Percentiles rank a stretch among this genome's conserved stretches.
Evolutionary conservation across 768 basidiomycete species (phyloP).

Genomic region (Kwoniella bestiolae): DNA sequence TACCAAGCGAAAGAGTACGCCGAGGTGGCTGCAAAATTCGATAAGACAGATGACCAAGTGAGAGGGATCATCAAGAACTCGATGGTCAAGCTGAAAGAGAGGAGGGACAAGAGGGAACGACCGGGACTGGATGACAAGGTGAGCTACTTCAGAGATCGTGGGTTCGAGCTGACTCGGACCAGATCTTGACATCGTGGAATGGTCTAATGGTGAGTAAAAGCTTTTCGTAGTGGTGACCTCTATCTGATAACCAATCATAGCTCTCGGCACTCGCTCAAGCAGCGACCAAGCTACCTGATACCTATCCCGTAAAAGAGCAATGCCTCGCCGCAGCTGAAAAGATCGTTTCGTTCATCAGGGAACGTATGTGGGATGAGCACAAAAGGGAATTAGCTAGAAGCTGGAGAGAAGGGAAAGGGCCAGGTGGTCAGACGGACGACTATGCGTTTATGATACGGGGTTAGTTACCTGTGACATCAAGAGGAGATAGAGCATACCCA

Average conservation of each 20-base stretch:
- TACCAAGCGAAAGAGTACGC: slow-evolving; percentile 30
- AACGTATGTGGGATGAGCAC: slow-evolving; percentile 40
- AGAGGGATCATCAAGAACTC: slow-evolving; percentile 34
- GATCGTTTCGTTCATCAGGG: slow-evolving; percentile 38
- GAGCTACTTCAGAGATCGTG: not conserved
- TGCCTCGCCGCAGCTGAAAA: slow-evolving; percentile 29
- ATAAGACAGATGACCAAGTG: slow-evolving; percentile 39
- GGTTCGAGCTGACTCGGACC: not conserved
- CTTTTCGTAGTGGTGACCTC: not conserved
- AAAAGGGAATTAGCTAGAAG: slow-evolving; percentile 52
- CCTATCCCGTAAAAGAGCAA: slow-evolving; percentile 29
- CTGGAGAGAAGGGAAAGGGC: slow-evolving; percentile 59
- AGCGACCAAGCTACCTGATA: slow-evolving; percentile 25
- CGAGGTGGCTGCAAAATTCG: slow-evolving; percentile 27
- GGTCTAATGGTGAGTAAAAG: slow-evolving; percentile 58
- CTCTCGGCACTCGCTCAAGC: slow-evolving; percentile 45
- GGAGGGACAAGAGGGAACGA: slow-evolving; percentile 57
- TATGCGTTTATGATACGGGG: slow-evolving; percentile 59
- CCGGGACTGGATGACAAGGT: slow-evolving; percentile 61
- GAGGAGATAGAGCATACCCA: not conserved
- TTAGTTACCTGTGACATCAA: not conserved
- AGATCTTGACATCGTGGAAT: slow-evolving; percentile 60
- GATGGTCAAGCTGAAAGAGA: slow-evolving; percentile 45
- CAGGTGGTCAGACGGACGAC: slow-evolving; percentile 59
- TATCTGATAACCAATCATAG: slow-evolving; percentile 14